phyloP scores from a whole-genome alignment of 257 asterid genomes.

The Lycium barbarum region DNA sequence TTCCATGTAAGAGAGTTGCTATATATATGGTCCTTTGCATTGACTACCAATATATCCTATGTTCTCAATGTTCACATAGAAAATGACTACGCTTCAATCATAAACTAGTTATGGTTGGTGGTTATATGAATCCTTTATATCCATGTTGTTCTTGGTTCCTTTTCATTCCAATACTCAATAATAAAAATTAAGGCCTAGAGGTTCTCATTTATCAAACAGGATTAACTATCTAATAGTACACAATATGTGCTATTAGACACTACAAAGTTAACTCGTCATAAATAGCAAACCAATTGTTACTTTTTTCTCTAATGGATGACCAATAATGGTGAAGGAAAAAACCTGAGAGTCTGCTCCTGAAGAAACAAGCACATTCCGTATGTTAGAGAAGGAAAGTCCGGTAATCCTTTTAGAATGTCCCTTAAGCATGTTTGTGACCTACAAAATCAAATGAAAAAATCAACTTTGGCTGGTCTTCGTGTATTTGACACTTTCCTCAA shows the following conservation, averaged over 20 bases:
- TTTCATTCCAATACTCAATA: too few relatives aligned
- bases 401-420: conserved; percentile 68
- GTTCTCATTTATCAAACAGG: too few relatives aligned
- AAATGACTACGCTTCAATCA: too few relatives aligned
- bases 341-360: conserved; percentile 74
- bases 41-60: too few relatives aligned
- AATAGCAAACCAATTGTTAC: background rate
- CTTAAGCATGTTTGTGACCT: conserved; percentile 59
- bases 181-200: too few relatives aligned
- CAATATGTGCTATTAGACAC: background rate
- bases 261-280: background rate
- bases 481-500: background rate
- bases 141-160: too few relatives aligned
- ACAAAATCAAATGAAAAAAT: conserved; percentile 30
- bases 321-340: conserved; percentile 27
- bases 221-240: background rate
- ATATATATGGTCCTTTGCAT: too few relatives aligned
- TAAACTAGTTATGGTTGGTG: too few relatives aligned
- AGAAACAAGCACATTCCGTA: conserved; percentile 56
- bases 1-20: background rate
- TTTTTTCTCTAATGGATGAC: background rate
- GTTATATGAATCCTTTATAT: too few relatives aligned
- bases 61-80: too few relatives aligned
- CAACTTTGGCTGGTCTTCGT: background rate
- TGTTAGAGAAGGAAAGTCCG: conserved; percentile 66